phyloP scores from a whole-genome alignment of 371 early-diverging fungal species.

The Actinomucor elegans region DNA sequence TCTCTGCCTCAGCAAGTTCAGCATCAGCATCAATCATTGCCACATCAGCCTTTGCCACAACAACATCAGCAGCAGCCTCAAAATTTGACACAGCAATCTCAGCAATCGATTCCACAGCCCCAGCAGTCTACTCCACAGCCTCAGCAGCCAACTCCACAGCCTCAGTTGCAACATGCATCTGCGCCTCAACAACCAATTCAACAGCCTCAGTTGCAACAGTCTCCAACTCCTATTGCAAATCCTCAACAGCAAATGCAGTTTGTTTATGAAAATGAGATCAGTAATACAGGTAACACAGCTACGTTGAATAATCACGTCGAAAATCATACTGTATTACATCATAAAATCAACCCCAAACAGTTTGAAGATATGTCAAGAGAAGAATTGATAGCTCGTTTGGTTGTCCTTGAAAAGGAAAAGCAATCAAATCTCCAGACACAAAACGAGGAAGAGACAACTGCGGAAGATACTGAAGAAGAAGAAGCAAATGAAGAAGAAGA shows the following conservation, averaged over 20 bases:
- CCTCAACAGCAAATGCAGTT: not conserved
- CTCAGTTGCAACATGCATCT: no score
- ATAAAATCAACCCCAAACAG: conserved; percentile 31
- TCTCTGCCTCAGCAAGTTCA: not conserved
- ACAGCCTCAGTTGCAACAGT: not conserved
- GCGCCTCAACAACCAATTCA: not conserved
- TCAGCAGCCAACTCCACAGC: no score
- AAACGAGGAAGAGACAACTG: conserved; percentile 13
- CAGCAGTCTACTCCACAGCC: no score
- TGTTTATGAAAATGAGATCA: conserved; percentile 5
- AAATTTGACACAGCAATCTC: not conserved
- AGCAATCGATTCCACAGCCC: no score
- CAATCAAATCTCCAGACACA: not conserved
- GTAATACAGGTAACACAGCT: conserved; percentile 12
- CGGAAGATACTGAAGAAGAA: conserved; percentile 8
- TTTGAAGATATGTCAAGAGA: conserved; percentile 22
- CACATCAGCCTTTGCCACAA: not conserved
- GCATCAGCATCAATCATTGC: not conserved
- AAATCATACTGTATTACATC: conserved; percentile 21
- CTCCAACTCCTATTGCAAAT: no score
- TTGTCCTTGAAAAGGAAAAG: conserved; percentile 23
- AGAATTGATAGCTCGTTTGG: conserved; percentile 18
- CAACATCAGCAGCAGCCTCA: not conserved
- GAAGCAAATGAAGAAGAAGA: conserved; percentile 14
- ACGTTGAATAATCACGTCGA: conserved; percentile 24